Base-by-base conservation (phyloP, 1,139 yeast genomes). In the Chernovozyma sophiae-reginae region DNA sequence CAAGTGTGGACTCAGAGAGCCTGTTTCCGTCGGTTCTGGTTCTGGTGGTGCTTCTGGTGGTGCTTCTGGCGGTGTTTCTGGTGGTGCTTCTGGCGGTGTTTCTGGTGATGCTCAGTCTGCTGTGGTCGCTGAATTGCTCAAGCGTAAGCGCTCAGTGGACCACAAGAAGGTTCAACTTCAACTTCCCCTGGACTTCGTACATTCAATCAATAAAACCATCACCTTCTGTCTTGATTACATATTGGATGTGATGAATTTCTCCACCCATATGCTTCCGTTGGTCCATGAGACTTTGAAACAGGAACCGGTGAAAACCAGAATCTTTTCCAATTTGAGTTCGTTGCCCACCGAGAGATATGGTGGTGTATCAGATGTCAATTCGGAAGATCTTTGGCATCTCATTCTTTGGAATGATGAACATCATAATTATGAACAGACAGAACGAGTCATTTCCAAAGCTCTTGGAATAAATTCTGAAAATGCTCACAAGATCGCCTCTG, bases 361-460 rank as follows among this genome's bases (percentile, higher is more conserved):
- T 19, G 31, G 19, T 19, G 31, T 14, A 5, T 20, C 36, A 4
- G 71, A 64, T 40, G 30, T 31, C 4, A 62, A 61, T 41, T 46
- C 62, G 1, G 45, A 45, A 12, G 52, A 60, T 16, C 36, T 41
- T 28, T 77, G 75, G 65, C 60, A 64, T 33, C 64, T 80, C 25
- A 55, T 81, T 17, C 60, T 83, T 16, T 84, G 89, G 83, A 84
- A 84, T 53, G 94, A 84, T 50, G 92, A 84, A 50, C 68, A 65
- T 44, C 92, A 84, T 51, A 73, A 77, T 48, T 72, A 72, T 45
- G 64, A 69, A 2, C 64, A 66, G 32, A 81, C 81, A 1, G 59
- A 61, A 11, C 47, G 53, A 1, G 67, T 74, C 2, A 61, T 75
- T 28, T 52, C 55, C n/a, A 54, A 62, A 2, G 74, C 71, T 2